Percentiles rank a stretch among this genome's conserved stretches.
Conservation (phyloP, 352 stramenopile genomes). For the Phytophthora vignae region DNA sequence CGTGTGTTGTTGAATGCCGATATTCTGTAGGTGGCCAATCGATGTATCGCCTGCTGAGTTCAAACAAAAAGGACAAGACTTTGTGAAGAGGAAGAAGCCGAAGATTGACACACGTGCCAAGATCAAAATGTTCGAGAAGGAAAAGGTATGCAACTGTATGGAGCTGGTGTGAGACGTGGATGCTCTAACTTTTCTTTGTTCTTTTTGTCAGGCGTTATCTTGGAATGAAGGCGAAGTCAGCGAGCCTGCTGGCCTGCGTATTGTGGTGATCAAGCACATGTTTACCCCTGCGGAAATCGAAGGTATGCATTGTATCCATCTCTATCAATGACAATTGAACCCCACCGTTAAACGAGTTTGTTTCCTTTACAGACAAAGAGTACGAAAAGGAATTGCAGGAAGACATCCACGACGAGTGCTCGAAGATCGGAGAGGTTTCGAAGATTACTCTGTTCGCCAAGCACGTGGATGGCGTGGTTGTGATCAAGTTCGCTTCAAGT, state of each 20-base stretch:
- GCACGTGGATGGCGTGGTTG: slow-evolving; percentile 92
- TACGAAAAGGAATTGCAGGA: slow-evolving; percentile 81
- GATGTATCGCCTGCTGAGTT: slow-evolving; percentile 88
- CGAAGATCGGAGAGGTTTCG: slow-evolving; percentile 86
- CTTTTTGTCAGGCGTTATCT: slow-evolving; percentile 76
- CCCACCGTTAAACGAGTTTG: neutral
- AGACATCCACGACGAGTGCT: slow-evolving; percentile 85
- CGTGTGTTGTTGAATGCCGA: slow-evolving; percentile 13
- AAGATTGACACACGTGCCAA: slow-evolving; percentile 87
- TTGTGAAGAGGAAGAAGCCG: slow-evolving; percentile 80
- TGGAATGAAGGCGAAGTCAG: slow-evolving; percentile 96
- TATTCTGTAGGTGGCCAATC: slow-evolving; percentile 62
- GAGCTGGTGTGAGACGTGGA: neutral
- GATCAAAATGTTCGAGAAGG: slow-evolving; percentile 89
- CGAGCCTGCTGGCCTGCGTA: slow-evolving; percentile 92
- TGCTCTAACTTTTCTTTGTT: too few relatives aligned
- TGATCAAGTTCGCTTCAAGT: slow-evolving; percentile 94
- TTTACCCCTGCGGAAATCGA: slow-evolving; percentile 92
- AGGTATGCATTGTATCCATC: slow-evolving; percentile 28
- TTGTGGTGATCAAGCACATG: slow-evolving; percentile 97
- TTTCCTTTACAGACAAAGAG: slow-evolving; percentile 48
- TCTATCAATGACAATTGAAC: neutral
- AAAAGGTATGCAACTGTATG: slow-evolving; percentile 58
- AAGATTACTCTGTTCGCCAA: slow-evolving; percentile 97
- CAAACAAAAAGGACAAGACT: slow-evolving; percentile 86